These are phyloP conservation scores for Adansonia grandidieri DNA, from an alignment of 441 rosid genomes.

Conservation along the genomic window DNA sequence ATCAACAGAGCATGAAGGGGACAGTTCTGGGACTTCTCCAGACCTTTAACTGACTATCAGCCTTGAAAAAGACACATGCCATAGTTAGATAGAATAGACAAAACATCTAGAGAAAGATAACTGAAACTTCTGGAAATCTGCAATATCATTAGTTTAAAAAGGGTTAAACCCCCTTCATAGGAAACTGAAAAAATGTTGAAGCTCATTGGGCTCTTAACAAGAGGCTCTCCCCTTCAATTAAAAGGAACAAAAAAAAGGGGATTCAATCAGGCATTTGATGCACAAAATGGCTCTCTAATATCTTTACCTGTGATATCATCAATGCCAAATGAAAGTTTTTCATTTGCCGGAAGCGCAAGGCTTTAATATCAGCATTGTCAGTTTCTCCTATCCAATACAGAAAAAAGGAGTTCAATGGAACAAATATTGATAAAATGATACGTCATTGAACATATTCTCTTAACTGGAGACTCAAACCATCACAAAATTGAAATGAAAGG, in stretches of 20 bases:
- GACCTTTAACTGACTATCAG: neutral
- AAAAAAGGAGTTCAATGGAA: constrained; percentile 9
- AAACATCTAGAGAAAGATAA: neutral
- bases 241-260: neutral
- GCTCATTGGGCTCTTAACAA: neutral
- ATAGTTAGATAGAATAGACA: neutral
- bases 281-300: neutral
- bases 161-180: neutral
- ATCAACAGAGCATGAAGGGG: neutral
- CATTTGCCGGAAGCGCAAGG: constrained; percentile 83
- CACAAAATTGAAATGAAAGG: neutral
- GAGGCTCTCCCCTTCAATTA: neutral
- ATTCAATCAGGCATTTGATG: neutral
- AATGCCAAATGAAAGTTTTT: constrained; percentile 89
- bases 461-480: neutral
- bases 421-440: constrained; percentile 5
- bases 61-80: neutral
- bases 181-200: neutral
- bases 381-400: constrained; percentile 54
- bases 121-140: neutral
- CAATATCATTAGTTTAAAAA: neutral
- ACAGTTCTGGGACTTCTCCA: neutral
- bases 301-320: constrained; percentile 83
- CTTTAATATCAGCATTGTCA: constrained; percentile 56
- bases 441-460: constrained; percentile 6